Conservation (phyloP, 805 yeast species). For the Barnettozyma salicaria region DNA sequence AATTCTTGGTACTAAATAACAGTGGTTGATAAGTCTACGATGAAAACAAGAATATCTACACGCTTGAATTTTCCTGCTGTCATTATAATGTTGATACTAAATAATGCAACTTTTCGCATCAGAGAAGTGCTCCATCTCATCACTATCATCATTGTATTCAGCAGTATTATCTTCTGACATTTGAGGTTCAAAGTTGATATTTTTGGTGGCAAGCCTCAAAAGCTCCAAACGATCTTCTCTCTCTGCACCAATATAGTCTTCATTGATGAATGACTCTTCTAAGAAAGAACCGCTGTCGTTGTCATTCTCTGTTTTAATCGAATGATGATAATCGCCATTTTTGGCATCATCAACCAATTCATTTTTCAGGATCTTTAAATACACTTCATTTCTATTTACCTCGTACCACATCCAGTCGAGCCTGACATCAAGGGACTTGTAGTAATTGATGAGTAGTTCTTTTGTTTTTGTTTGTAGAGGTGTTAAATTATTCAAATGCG, state of each 20-base stretch:
- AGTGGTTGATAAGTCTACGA: too few species aligned
- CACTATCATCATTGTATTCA: conserved; percentile 3
- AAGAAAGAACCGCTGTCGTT: conserved; percentile 19
- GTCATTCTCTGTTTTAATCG: conserved; percentile 8
- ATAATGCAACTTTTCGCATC: conserved; percentile 7
- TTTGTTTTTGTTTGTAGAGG: conserved; percentile 52
- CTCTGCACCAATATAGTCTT: conserved; percentile 4
- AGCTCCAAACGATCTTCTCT: neutral
- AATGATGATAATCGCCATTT: conserved; percentile 1
- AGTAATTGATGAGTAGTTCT: conserved; percentile 40
- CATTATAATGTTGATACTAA: neutral
- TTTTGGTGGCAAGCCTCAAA: neutral
- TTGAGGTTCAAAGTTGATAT: neutral
- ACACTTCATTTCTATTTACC: conserved; percentile 37
- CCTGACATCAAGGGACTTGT: conserved; percentile 43
- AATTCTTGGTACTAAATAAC: too few species aligned
- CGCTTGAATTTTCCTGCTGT: neutral
- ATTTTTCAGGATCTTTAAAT: conserved; percentile 30
- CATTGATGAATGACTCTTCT: conserved; percentile 24
- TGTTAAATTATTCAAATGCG: conserved; percentile 40
- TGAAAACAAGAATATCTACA: neutral
- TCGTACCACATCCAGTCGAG: conserved; percentile 56
- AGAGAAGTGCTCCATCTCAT: conserved; percentile 9
- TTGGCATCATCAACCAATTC: conserved; percentile 9
- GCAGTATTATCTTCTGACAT: neutral